Evolutionary conservation across 768 basidiomycete genomes (phyloP), one percentile per base, ranked within the genome.

Genomic region (Trametes cinnabarina): DNA sequence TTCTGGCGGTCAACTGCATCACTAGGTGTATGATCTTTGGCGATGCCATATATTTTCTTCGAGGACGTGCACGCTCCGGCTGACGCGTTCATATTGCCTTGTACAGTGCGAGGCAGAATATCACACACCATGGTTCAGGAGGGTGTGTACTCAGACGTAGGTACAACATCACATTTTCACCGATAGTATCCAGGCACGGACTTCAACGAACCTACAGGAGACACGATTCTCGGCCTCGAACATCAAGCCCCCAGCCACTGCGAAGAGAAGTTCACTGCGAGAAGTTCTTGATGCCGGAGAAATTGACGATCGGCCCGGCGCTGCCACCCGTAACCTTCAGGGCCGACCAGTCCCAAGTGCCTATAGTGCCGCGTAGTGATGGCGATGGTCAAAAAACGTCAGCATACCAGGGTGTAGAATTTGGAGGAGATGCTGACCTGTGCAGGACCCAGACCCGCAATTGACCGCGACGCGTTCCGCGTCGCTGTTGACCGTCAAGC

Each of bases 371-470:
- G 17, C 37, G 51, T 20, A 15, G 28, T 15, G 23, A 46, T 46
- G 44, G 44, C 34, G 17, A 41, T 11, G 22, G 40, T 22, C 34
- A 51, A 15, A 46, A 44, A 20, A 47, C 34, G 23, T 46, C 17
- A 47, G 1, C 28, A 15, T 22, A 17, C 37, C 22, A 43, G 20
- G 46, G 41, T 44, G 23, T 11, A 41, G 7, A 10, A 1, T 12
- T 43, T 11, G 30, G 15, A 4, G 14, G 3, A 15, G 3, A 15
- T 8, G 12, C 72, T 23, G 63, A 81, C 82, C 82, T 26, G 67
- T 72, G 69, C 84, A 86, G 26, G 80, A 70, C 1, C 74, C 77
- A 3, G 35, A 26, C 46, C 85, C 86, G 62, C 85, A 87, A 65
- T 85, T 79, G 3, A 86, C 77, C 11, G 79, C 79, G 40, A 83